phyloP scores from a whole-genome alignment of 2,329 filamentous ascomycete species.

The Elsinoe australis region DNA sequence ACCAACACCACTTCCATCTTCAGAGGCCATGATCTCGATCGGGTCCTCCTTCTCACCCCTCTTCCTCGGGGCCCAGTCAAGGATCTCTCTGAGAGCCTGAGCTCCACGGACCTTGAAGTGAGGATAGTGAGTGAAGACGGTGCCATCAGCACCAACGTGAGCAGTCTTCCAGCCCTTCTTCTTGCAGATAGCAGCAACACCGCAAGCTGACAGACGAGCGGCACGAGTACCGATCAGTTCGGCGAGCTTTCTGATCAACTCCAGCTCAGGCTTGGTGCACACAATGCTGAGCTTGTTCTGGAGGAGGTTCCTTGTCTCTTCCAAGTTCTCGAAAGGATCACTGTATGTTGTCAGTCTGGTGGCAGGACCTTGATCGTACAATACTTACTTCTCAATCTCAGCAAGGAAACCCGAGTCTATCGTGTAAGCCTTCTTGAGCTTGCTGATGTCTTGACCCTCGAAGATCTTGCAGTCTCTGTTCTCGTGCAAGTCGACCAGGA shows the following conservation, averaged over 20 bases:
- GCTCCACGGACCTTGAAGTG: conserved; percentile 93
- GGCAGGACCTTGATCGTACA: not conserved
- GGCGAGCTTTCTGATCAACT: conserved; percentile 78
- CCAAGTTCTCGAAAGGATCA: conserved; percentile 91
- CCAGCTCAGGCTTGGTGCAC: conserved; percentile 69
- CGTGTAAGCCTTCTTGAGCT: conserved; percentile 77
- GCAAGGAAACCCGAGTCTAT: conserved; percentile 92
- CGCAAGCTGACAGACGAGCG: conserved; percentile 85
- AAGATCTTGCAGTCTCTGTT: conserved; percentile 59
- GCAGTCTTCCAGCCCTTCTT: conserved; percentile 85
- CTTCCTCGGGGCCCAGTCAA: conserved; percentile 78
- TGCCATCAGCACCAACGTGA: conserved; percentile 94
- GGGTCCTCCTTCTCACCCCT: conserved; percentile 64
- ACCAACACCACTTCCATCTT: conserved; percentile 95
- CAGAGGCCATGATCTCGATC: conserved; percentile 77
- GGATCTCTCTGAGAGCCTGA: conserved; percentile 81
- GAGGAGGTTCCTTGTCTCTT: conserved; percentile 80
- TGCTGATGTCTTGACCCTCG: conserved; percentile 68
- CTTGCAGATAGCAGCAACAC: conserved; percentile 90
- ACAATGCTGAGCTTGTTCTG: conserved; percentile 64
- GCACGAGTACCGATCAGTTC: conserved; percentile 93
- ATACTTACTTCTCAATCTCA: conserved; percentile 65
- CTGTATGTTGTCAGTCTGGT: conserved; percentile 34
- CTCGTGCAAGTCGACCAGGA: conserved; percentile 54
- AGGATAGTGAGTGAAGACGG: conserved; percentile 98